Conservation (phyloP, 148 eudicot genomes). For the Rhododendron mucronatum region DNA sequence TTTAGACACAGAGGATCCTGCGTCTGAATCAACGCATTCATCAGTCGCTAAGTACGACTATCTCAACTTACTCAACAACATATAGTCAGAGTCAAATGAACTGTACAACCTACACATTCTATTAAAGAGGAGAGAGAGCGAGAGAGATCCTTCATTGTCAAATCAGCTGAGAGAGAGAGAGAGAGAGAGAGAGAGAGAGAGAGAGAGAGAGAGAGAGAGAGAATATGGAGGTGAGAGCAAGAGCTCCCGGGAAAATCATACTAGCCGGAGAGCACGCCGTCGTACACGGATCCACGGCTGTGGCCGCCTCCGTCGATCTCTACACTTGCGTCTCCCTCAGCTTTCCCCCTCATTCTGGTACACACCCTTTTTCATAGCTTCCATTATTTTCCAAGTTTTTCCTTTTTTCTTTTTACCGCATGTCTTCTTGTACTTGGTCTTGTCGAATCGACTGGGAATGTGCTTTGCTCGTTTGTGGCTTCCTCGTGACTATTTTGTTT, state of each 20-base stretch:
- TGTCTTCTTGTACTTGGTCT: background rate
- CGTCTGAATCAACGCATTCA: too few species aligned
- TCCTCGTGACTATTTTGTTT: too few species aligned
- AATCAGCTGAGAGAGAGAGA: background rate
- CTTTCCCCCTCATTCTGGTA: constrained; percentile 46
- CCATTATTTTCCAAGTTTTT: background rate
- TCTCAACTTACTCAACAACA: background rate
- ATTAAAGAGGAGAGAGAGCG: background rate
- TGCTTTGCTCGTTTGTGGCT: background rate
- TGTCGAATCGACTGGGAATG: background rate
- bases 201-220: background rate
- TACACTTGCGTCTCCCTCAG: constrained; percentile 62
- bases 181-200: background rate
- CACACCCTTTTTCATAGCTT: background rate
- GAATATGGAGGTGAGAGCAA: constrained; percentile 62
- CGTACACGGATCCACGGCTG: constrained; percentile 88
- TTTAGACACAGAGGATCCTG: too few species aligned
- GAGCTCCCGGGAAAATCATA: constrained; percentile 97
- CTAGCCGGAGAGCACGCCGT: constrained; percentile 98
- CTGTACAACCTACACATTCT: background rate
- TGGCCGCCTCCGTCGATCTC: constrained; percentile 84
- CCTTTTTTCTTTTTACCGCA: too few species aligned
- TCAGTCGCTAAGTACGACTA: background rate
- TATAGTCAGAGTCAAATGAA: background rate
- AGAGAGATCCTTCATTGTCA: background rate